phyloP scores from a whole-genome alignment of 2,329 filamentous ascomycete genomes.

The Talaromyces sp. region DNA sequence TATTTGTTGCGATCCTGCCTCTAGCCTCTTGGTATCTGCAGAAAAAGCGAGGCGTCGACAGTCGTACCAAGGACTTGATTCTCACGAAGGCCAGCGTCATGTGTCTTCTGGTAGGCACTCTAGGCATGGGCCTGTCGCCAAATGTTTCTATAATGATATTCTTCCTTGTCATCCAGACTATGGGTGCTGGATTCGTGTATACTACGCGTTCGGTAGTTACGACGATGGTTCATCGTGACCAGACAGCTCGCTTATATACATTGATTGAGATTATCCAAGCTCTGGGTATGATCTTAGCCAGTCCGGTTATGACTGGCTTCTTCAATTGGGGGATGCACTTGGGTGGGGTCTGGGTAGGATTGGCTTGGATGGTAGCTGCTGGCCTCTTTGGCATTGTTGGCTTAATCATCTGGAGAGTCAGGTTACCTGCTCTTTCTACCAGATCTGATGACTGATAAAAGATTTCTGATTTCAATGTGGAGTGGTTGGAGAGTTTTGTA shows the following conservation, averaged over 20 bases:
- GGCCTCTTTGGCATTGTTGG: constrained; percentile 28
- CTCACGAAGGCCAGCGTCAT: constrained; percentile 47
- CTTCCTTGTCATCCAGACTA: constrained; percentile 47
- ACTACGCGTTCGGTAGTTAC: constrained; percentile 49
- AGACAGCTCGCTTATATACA: constrained; percentile 50
- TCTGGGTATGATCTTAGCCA: constrained; percentile 48
- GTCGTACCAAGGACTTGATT: constrained; percentile 45
- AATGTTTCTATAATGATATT: constrained; percentile 43
- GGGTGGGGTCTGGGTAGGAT: constrained; percentile 47
- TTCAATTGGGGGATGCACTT: constrained; percentile 48
- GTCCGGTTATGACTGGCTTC: constrained; percentile 44
- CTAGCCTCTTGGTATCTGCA: constrained; percentile 39
- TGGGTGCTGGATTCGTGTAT: constrained; percentile 48
- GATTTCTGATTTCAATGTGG: not conserved
- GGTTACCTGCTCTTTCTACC: not conserved
- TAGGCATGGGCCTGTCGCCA: constrained; percentile 47
- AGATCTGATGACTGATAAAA: constrained; percentile 7
- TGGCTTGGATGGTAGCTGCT: constrained; percentile 46
- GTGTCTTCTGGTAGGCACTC: constrained; percentile 43
- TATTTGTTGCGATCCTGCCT: constrained; percentile 48
- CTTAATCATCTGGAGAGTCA: constrained; percentile 18
- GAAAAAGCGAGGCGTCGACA: constrained; percentile 33
- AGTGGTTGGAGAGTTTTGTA: not conserved
- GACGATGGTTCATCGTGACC: constrained; percentile 46
- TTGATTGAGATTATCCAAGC: constrained; percentile 50